Evolutionary conservation across 441 rosid genomes (phyloP), one percentile per base, ranked within the genome.

Genomic region (Croton laevigatus): DNA sequence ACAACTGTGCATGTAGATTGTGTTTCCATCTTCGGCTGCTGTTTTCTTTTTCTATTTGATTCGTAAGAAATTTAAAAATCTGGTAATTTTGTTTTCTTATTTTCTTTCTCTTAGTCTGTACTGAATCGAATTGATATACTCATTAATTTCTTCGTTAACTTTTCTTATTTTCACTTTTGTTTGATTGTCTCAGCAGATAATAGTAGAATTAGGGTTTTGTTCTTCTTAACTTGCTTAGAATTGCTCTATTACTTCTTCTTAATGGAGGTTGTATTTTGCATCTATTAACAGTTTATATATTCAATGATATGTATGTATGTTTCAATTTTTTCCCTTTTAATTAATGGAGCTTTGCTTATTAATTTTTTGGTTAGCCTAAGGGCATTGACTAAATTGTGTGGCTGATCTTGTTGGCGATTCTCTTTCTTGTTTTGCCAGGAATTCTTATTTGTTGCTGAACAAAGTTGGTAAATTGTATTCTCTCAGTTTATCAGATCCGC

Each of bases 201-300:
- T 59, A 10, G 8, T 19, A 32, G 17, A 17, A 52, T 71, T 40
- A 51, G 74, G 68, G 66, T 52, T 53, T 32, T 16, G 14, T 53
- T 19, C 51, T 8, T 46, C n/a, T 6, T 42, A 22, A 54, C 34
- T 27, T 68, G 20, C 61, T 51, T 32, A 52, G 62, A 55, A 54
- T 58, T 23, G 14, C 16, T 61, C 20, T 23, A 9, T 69, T 8
- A 10, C 32, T 17, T 16, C 46, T 23, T 27, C 23, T 36, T 55
- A 3, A 9, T 64, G 3, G 23, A 13, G 45, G 5, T 45, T 64
- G 38, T 34, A 64, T 13, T 5, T 0, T n/a, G 68, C 38, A 45
- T 67, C 45, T 10, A 27, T n/a, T 51, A 8, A 8, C 27, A n/a
- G 58, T 7, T 53, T 20, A 8, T 51, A 17, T 17, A 45, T 23